Base-by-base conservation (phyloP, 768 basidiomycete genomes). In the Boletus subparvulus region DNA sequence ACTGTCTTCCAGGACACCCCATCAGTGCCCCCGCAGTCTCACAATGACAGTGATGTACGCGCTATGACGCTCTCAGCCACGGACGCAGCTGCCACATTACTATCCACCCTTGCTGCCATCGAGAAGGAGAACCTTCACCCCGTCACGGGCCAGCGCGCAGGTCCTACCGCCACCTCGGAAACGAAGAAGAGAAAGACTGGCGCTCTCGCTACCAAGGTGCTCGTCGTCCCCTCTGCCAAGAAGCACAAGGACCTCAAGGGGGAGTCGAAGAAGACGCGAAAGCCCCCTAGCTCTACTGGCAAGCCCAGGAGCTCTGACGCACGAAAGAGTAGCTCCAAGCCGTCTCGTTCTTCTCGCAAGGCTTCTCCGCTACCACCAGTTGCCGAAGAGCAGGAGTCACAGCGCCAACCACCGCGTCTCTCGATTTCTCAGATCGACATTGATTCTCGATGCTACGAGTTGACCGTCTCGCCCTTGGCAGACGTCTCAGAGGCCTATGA, bases 71-170 rank as follows among this genome's bases (percentile, higher is more conserved):
- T 53, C 58, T 55, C 59, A 6, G 50, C 58, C 42, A 46, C 69
- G 46, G 68, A 67, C 58, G 48, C 58, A 39, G 61, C 70, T 56
- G 61, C 74, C 59, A 73, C 76, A 61, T 59, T 69, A 9, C 60
- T 73, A 53, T 72, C 74, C 56, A 70, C 76, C 6, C 69, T 72
- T 26, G 69, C 73, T 11, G 71, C 77, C 37, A 64, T 76, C 40
- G 87, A 90, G 76, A 92, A 92, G 78, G 90, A 92, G 74, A 92
- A 92, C 67, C 76, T 85, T 43, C 80, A 91, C 69, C 90, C 90
- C 44, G 60, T 86, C 63, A 91, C 90, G 4, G 90, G 90, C 7
- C 79, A 82, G 56, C 83, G 82, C 37, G 71, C 84, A 3, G 80
- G 75, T 36, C 65, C 77, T 17, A 65, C 74, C 16, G 62, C 61